Evolutionary conservation across 805 yeast genomes (phyloP), one percentile per base, ranked within the genome.

Genomic region (Cyberlindnera amylophila): DNA sequence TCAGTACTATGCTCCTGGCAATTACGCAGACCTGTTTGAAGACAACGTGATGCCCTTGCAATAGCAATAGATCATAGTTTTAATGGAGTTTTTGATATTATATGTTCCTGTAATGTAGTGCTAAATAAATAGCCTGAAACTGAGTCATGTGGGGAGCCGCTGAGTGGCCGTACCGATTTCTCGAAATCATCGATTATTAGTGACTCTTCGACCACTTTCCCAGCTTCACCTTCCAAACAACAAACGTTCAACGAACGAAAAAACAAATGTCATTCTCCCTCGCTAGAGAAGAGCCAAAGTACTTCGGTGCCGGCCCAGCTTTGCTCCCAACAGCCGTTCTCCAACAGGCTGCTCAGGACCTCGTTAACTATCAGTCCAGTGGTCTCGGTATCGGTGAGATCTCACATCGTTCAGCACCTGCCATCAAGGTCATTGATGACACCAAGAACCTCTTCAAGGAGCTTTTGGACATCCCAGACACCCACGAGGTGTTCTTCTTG

Each of bases 281-380:
- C 41, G 73, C 76, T 36, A 78, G 91, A 69, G 81, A 73, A 62
- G 81, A 81, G 57, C 88, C 89, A 42, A 70, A 77, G 58, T 86
- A 93, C 62, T 93, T 88, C 58, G 99, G 98, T 44, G 98, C 99
- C n/a, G 99, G 99, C 12, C 99, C 99, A 37, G 99, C 99, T 1
- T 74, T 82, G 39, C 72, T 93, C 34, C 97, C 98, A 27, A 80
- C 91, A 3, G 58, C 65, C 4, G 98, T 91, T 2, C 74, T 93
- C 41, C 82, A 87, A 65, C 82, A 86, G 66, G 96, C 97, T 5
- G 95, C 97, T 2, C 61, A 63, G 26, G 98, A 93, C 61, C 70
- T 93, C 50, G 61, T 93, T 47, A 77, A 81, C 57, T 93, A 77
- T 65, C 69, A 84, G 41, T 72, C 69, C 32, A 67, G 72, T 27